Evolutionary conservation across 2,329 filamentous ascomycete genomes (phyloP).

Genomic region (Calonectria pseudoreteaudii): DNA sequence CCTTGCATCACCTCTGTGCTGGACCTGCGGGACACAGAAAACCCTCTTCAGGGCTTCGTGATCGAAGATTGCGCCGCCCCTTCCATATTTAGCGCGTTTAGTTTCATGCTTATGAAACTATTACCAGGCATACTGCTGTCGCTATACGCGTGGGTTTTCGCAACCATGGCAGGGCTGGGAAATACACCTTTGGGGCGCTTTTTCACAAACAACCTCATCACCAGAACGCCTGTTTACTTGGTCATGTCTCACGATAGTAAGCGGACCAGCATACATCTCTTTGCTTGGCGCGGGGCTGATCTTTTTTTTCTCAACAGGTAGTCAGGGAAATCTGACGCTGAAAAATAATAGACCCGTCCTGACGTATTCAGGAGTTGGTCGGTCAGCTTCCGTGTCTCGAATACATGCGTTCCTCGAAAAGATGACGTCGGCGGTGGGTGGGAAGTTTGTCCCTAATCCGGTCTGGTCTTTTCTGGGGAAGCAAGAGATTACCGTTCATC

Average conservation of each 20-base stretch:
- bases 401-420: slow-evolving; percentile 64
- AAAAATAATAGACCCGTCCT: slow-evolving; percentile 70
- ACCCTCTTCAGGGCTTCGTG: slow-evolving; percentile 71
- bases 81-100: slow-evolving; percentile 64
- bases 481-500: slow-evolving; percentile 74
- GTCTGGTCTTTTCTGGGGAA: slow-evolving; percentile 66
- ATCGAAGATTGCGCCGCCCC: slow-evolving; percentile 74
- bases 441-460: slow-evolving; percentile 69
- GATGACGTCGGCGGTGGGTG: slow-evolving; percentile 69
- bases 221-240: slow-evolving; percentile 72
- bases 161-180: slow-evolving; percentile 43
- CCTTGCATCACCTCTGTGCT: slow-evolving; percentile 74
- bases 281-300: not conserved
- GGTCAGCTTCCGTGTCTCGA: slow-evolving; percentile 64
- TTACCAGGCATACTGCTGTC: slow-evolving; percentile 53
- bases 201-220: slow-evolving; percentile 64
- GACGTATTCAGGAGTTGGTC: slow-evolving; percentile 69
- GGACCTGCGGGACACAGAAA: slow-evolving; percentile 66
- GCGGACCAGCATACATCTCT: slow-evolving; percentile 16
- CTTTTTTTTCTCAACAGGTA: slow-evolving; percentile 48
- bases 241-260: slow-evolving; percentile 75
- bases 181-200: slow-evolving; percentile 70
- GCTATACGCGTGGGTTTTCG: not conserved
- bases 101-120: slow-evolving; percentile 67
- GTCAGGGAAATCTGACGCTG: slow-evolving; percentile 70